These are phyloP conservation scores for Metschnikowia kofuensis DNA, from an alignment of 805 yeast species.

Conservation along the genomic window DNA sequence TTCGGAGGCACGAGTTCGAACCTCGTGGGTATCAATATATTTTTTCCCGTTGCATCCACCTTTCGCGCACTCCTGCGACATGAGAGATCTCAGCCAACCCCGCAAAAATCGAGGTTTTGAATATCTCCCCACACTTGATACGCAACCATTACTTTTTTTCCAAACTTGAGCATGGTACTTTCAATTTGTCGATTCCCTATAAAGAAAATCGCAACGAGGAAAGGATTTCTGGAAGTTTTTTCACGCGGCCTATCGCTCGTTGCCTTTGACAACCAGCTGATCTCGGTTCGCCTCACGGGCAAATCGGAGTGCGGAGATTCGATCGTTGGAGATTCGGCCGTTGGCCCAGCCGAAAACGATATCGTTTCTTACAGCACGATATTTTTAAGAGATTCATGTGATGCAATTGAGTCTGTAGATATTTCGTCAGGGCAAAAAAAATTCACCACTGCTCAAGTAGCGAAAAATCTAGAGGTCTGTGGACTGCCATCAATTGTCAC, in stretches of 20 bases:
- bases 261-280: slow-evolving; percentile 22
- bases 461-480: slow-evolving; percentile 33
- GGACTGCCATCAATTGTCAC: slow-evolving; percentile 31
- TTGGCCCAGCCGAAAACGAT: background rate
- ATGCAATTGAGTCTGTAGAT: slow-evolving; percentile 48
- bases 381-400: slow-evolving; percentile 67
- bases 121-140: no score
- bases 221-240: no score
- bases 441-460: slow-evolving; percentile 56
- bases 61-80: no score
- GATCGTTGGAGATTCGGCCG: background rate
- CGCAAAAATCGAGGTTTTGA: no score
- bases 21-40: slow-evolving; percentile 27
- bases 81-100: no score
- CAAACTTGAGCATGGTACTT: no score
- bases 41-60: no score
- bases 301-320: slow-evolving; percentile 9
- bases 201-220: no score
- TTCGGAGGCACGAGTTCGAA: slow-evolving; percentile 32
- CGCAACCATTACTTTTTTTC: no score
- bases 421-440: slow-evolving; percentile 55
- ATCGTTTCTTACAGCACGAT: slow-evolving; percentile 43
- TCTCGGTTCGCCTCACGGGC: slow-evolving; percentile 23
- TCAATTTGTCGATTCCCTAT: no score
- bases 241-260: slow-evolving; percentile 11